Percentiles rank a stretch among this genome's conserved stretches.
Conservation (phyloP, 768 basidiomycete genomes). For the Flagelloscypha sp. region DNA sequence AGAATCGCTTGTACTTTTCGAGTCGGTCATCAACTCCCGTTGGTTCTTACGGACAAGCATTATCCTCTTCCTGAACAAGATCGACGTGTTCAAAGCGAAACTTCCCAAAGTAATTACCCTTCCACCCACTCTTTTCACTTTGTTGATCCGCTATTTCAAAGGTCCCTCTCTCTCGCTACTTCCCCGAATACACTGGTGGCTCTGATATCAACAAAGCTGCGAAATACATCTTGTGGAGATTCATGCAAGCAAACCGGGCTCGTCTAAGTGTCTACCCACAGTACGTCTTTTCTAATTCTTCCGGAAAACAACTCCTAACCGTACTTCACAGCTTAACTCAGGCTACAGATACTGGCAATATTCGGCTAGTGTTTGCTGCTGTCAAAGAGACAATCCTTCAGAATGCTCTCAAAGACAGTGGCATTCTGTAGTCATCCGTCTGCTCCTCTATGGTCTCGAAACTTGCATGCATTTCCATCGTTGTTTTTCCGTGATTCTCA, state of each 20-base stretch:
- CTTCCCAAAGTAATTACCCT: slow-evolving; percentile 21
- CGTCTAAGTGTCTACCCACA: slow-evolving; percentile 86
- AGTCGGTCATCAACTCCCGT: slow-evolving; percentile 70
- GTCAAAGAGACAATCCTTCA: slow-evolving; percentile 92
- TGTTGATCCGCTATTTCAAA: slow-evolving; percentile 15
- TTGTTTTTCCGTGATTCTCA: no score
- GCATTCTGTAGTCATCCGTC: slow-evolving; percentile 66
- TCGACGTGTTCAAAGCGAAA: slow-evolving; percentile 71
- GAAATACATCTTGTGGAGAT: slow-evolving; percentile 91
- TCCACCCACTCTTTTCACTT: not conserved
- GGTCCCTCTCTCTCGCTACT: slow-evolving; percentile 72
- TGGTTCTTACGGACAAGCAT: slow-evolving; percentile 66
- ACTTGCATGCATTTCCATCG: no score
- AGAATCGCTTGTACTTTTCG: slow-evolving; percentile 68
- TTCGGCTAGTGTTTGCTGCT: slow-evolving; percentile 74
- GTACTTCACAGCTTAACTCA: slow-evolving; percentile 57
- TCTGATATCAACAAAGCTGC: slow-evolving; percentile 90
- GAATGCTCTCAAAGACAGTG: slow-evolving; percentile 79
- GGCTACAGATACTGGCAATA: slow-evolving; percentile 83
- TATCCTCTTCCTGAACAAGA: slow-evolving; percentile 65
- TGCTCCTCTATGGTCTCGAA: no score
- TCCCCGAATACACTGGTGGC: slow-evolving; percentile 85
- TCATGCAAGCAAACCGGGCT: slow-evolving; percentile 86
- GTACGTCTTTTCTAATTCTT: slow-evolving; percentile 31
- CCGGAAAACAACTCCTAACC: not conserved